Evolutionary conservation across 2,329 filamentous ascomycete species (phyloP).

Genomic region (Macroventuria anomochaeta): DNA sequence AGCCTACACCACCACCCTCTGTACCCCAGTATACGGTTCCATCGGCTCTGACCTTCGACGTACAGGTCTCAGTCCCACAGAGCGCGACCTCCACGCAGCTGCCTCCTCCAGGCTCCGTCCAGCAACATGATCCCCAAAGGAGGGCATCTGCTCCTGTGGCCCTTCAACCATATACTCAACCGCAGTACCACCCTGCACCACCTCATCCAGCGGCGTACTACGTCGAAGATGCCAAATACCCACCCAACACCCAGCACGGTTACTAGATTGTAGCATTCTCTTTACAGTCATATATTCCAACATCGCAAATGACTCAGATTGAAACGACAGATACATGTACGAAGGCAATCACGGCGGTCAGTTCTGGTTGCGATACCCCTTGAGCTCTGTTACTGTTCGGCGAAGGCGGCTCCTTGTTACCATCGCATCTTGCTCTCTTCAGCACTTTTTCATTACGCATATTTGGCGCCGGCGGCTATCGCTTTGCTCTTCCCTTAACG

Average conservation of each 20-base stretch:
- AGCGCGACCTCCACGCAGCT: constrained; percentile 24
- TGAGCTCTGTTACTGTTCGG: constrained; percentile 16
- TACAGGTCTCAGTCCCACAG: constrained; percentile 29
- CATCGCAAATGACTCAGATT: constrained; percentile 2
- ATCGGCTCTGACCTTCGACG: constrained; percentile 32
- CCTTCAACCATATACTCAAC: constrained; percentile 34
- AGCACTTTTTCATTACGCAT: not conserved
- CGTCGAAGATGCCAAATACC: constrained; percentile 38
- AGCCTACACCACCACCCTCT: constrained; percentile 29
- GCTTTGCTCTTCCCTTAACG: constrained; percentile 1
- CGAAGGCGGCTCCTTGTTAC: constrained; percentile 15
- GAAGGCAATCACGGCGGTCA: constrained; percentile 22
- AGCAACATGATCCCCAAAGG: constrained; percentile 35
- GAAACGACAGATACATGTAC: constrained; percentile 18
- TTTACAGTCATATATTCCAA: not conserved
- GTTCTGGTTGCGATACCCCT: constrained; percentile 29
- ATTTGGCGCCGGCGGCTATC: not conserved
- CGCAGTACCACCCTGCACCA: constrained; percentile 27
- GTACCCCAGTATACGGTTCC: constrained; percentile 34
- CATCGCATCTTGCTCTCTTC: not conserved
- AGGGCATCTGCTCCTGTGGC: constrained; percentile 42
- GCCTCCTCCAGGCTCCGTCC: constrained; percentile 21
- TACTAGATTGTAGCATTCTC: not conserved
- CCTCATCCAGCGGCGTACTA: constrained; percentile 40
- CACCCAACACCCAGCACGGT: constrained; percentile 15